Conservation (phyloP, 2,329 filamentous ascomycete species). For the Metarhizium guizhouense region DNA sequence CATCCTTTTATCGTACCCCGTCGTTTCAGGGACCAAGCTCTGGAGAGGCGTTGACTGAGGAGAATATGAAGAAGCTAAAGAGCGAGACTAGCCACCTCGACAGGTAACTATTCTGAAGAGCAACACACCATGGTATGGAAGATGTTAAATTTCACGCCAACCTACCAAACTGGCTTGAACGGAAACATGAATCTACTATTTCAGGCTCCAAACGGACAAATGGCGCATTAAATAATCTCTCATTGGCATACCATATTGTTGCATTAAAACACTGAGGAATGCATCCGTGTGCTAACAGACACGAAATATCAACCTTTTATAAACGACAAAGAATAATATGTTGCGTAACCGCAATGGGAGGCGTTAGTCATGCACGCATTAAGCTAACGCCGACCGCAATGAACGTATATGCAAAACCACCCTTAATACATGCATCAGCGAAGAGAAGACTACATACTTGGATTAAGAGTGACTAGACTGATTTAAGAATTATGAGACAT, state of each 20-base stretch:
- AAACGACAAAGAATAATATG: neutral
- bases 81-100: conserved; percentile 18
- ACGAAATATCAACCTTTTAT: neutral
- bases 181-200: neutral
- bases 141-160: neutral
- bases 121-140: neutral
- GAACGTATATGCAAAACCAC: neutral
- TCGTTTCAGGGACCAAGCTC: conserved; percentile 24
- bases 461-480: neutral
- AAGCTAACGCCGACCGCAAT: neutral
- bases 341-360: neutral
- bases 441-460: neutral
- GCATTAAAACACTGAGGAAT: neutral
- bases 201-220: neutral
- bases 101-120: neutral
- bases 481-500: neutral
- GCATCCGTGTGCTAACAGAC: neutral
- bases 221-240: neutral
- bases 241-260: neutral
- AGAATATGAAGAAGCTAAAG: conserved; percentile 41
- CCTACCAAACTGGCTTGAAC: neutral
- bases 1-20: conserved; percentile 20
- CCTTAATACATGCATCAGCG: neutral
- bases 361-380: neutral
- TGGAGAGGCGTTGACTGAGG: conserved; percentile 41